Evolutionary conservation across 73 alveolate species (phyloP).

Genomic region (Paramecium pentaurelia): DNA sequence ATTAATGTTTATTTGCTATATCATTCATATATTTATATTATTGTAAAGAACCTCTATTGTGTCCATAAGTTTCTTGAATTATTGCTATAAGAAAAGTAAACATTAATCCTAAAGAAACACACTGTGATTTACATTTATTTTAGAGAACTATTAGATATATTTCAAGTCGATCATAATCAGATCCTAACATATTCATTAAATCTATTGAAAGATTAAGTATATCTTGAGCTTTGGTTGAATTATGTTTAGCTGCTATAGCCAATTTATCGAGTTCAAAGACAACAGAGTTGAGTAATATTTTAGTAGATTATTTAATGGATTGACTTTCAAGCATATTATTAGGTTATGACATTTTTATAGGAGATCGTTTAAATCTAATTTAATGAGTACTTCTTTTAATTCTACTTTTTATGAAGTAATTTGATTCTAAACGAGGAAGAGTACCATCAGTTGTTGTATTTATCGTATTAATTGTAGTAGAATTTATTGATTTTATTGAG

Average conservation of each 20-base stretch:
- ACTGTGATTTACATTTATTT: not conserved
- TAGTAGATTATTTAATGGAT: not conserved
- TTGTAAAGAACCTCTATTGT: not conserved
- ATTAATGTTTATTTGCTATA: not conserved
- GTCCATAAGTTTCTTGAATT: constrained; percentile 14
- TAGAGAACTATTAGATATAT: not conserved
- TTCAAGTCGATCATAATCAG: not conserved
- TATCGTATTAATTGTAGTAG: not conserved
- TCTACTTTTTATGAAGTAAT: not conserved
- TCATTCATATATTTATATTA: not conserved
- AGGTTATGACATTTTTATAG: not conserved
- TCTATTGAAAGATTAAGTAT: not conserved
- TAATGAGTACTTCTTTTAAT: not conserved
- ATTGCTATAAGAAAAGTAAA: constrained; percentile 9
- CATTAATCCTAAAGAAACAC: not conserved
- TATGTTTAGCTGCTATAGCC: not conserved
- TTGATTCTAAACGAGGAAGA: not conserved
- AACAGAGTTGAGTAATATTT: not conserved
- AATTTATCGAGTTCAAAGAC: not conserved
- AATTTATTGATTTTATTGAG: not conserved
- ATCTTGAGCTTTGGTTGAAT: not conserved
- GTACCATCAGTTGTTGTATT: not conserved
- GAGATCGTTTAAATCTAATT: not conserved
- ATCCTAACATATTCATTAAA: not conserved
- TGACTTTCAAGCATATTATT: not conserved